Conservation (phyloP, 1,284 basidiomycete genomes). For the Phaffia rhodozyma region DNA sequence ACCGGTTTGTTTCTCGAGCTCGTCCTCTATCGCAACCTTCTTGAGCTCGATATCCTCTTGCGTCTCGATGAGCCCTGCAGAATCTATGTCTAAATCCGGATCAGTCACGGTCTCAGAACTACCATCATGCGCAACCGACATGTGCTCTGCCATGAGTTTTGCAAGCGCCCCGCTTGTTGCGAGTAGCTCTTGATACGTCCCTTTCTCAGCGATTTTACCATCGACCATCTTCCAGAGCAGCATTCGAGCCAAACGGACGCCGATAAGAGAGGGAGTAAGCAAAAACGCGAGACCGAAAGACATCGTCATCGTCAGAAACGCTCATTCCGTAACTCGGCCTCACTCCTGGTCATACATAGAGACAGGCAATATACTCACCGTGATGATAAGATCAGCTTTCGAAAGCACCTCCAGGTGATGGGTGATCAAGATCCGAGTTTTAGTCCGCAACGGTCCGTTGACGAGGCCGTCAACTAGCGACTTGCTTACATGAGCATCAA, state of each 20-base stretch:
- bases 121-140: background rate
- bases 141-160: slow-evolving; percentile 39
- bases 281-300: slow-evolving; percentile 20
- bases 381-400: slow-evolving; percentile 23
- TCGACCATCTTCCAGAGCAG: slow-evolving; percentile 15
- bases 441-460: slow-evolving; percentile 44
- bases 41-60: slow-evolving; percentile 3
- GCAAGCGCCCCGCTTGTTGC: slow-evolving; percentile 44
- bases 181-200: slow-evolving; percentile 31
- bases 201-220: slow-evolving; percentile 29
- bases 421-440: slow-evolving; percentile 58
- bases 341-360: background rate
- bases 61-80: slow-evolving; percentile 11
- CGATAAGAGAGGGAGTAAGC: background rate
- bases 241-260: background rate
- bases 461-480: slow-evolving; percentile 45
- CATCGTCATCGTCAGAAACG: slow-evolving; percentile 17
- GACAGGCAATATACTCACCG: background rate
- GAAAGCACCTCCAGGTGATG: slow-evolving; percentile 57
- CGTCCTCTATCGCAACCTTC: background rate
- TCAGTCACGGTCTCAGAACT: background rate
- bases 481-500: slow-evolving; percentile 43
- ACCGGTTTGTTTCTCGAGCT: background rate
- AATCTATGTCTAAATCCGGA: slow-evolving; percentile 15
- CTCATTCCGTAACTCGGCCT: slow-evolving; percentile 6